phyloP scores from a whole-genome alignment of 345 rosid species.

The Sisymbrium altissimum region DNA sequence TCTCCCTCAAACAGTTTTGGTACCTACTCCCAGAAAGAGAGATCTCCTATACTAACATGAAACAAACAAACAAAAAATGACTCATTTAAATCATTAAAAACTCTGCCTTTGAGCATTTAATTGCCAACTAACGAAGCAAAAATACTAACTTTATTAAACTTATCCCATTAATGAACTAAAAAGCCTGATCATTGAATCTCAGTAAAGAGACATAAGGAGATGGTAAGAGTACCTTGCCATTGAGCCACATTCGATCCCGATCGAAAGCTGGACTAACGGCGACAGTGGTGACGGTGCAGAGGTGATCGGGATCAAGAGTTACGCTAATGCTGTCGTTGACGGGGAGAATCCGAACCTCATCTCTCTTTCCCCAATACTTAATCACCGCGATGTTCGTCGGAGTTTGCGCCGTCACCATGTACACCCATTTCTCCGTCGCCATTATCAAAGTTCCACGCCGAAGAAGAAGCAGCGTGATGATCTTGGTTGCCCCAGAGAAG shows the following conservation, averaged over 20 bases:
- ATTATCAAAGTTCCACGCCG: slow-evolving; percentile 19
- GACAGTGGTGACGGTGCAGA: slow-evolving; percentile 92
- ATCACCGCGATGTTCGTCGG: slow-evolving; percentile 97
- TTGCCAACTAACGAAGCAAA: not conserved
- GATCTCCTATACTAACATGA: slow-evolving; percentile 71
- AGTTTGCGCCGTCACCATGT: slow-evolving; percentile 81
- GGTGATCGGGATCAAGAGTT: slow-evolving; percentile 89
- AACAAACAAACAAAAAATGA: not conserved
- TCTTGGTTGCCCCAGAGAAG: slow-evolving; percentile 5
- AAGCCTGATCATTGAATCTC: not conserved
- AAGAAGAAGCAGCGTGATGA: too few relatives aligned
- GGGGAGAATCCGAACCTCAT: slow-evolving; percentile 84
- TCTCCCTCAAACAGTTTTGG: slow-evolving; percentile 84
- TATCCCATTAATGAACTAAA: not conserved
- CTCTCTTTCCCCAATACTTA: slow-evolving; percentile 97
- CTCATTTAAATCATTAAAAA: not conserved
- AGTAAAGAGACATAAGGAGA: not conserved
- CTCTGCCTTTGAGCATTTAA: not conserved
- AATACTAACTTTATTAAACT: too few relatives aligned
- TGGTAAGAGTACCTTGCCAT: slow-evolving; percentile 64
- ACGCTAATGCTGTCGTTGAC: slow-evolving; percentile 95
- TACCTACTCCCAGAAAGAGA: slow-evolving; percentile 89
- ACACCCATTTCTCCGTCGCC: slow-evolving; percentile 69
- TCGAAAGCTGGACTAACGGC: slow-evolving; percentile 82
- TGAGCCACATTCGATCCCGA: slow-evolving; percentile 98